These are phyloP conservation scores for Tricholoma flavovirens DNA, from an alignment of 768 basidiomycete species.

Conservation along the genomic window DNA sequence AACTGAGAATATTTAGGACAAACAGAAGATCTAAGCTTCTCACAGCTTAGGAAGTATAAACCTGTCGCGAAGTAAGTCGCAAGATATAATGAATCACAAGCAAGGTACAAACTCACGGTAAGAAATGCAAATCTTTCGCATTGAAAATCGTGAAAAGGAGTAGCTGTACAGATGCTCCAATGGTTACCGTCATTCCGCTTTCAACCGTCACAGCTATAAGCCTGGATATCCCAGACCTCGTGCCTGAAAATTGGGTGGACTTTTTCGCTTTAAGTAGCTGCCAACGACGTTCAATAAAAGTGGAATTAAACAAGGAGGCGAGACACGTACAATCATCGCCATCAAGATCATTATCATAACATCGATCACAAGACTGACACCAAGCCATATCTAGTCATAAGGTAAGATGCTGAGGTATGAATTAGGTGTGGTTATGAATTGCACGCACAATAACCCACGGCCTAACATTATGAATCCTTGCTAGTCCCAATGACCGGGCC, in stretches of 20 bases:
- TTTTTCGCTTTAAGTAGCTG: conserved; percentile 7
- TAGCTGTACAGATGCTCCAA: conserved; percentile 15
- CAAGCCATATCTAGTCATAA: conserved; percentile 18
- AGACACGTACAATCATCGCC: conserved; percentile 16
- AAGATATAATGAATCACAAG: neutral
- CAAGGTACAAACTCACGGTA: conserved; percentile 8
- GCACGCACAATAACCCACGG: conserved; percentile 11
- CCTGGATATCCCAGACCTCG: conserved; percentile 6
- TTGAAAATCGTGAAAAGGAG: conserved; percentile 15
- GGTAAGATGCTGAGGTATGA: neutral
- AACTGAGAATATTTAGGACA: neutral
- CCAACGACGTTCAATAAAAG: neutral
- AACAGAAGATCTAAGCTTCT: neutral
- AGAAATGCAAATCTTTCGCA: conserved; percentile 15
- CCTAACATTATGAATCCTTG: neutral
- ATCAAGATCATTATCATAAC: conserved; percentile 19
- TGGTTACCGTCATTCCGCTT: conserved; percentile 17
- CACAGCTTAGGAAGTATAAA: conserved; percentile 8
- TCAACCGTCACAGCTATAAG: conserved; percentile 18
- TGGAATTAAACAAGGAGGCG: neutral
- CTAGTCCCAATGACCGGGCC: conserved; percentile 1
- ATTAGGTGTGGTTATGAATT: neutral
- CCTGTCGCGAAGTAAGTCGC: neutral
- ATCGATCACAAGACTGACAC: conserved; percentile 19
- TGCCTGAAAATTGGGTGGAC: conserved; percentile 1